A percentile compares a stretch with the other conserved stretches of the same genome.
phyloP scores from a whole-genome alignment of 23 red algal genomes.

The Gracilaria gracilis region DNA sequence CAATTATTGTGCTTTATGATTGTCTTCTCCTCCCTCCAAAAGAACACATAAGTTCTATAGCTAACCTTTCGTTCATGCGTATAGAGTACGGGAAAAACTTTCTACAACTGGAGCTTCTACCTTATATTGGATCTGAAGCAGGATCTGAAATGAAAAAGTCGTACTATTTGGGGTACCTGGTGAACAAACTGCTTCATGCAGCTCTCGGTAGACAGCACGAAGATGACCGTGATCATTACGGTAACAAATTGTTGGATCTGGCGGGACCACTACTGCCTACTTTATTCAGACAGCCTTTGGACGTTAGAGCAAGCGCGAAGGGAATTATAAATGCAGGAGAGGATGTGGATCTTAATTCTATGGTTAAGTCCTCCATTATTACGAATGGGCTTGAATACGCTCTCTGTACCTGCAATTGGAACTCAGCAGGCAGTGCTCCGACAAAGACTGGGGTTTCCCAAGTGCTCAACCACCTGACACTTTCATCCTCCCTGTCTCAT shows the following conservation, averaged over 20 bases:
- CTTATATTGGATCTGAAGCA: conserved; percentile 90
- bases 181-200: conserved; percentile 87
- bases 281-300: conserved; percentile 94
- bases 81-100: conserved; percentile 94
- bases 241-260: conserved; percentile 95
- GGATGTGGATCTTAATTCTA: conserved; percentile 74
- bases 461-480: conserved; percentile 96
- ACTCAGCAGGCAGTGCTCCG: conserved; percentile 55
- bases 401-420: conserved; percentile 97
- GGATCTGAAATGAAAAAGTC: conserved; percentile 86
- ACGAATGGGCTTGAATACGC: conserved; percentile 95
- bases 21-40: too few species aligned
- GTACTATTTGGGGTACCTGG: conserved; percentile 97
- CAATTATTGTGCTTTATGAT: too few species aligned
- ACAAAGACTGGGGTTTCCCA: conserved; percentile 97
- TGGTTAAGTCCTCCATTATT: conserved; percentile 91
- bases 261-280: conserved; percentile 91
- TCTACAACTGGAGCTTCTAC: conserved; percentile 94
- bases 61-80: too few species aligned
- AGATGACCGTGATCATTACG: conserved; percentile 99
- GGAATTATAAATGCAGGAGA: conserved; percentile 70
- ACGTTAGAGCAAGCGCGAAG: conserved; percentile 66
- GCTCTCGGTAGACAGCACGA: conserved; percentile 82
- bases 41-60: too few species aligned
- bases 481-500: conserved; percentile 96